Base-by-base conservation (phyloP, 306 rosid genomes). In the Trichosanthes truncata region DNA sequence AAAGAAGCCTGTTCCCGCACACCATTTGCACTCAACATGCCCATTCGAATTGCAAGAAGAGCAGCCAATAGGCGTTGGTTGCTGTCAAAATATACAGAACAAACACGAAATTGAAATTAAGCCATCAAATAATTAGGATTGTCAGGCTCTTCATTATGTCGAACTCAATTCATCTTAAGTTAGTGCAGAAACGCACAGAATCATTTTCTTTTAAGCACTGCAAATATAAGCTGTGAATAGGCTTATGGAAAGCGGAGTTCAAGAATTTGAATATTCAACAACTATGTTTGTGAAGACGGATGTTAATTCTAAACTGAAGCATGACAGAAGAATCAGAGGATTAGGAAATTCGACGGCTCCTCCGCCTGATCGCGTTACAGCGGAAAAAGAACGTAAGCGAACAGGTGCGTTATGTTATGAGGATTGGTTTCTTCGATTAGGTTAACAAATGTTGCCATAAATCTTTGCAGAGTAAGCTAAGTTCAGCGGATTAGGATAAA, bases 1-100 rank as follows among this genome's bases (percentile, higher is more conserved):
- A 66, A 96, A 93, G 80, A 96, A 96, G 48, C 98, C 99, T 3
- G 98, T 96, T 45, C 97, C 98, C 13, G 87, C 83, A 55, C 99
- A 96, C 99, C 99, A 96, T 91, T 88, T 83, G 82, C 97, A 94
- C 72, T 94, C 98, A 15, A 87, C 82, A 82, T 86, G 88, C 59
- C 98, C 97, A 48, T 89, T 89, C 21, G 97, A 88, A 81, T 87
- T 74, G 90, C 98, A 92, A 52, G 98, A 89, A 18, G 97, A 84
- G 82, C 98, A 94, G 80, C 43, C 87, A 60, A 94, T 83, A 60
- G 98, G 98, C 83, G 80, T 89, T 36, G 98, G 98, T 94, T 94
- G 97, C 98, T 94, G 88, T 41, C 85, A 74, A 78, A 23, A 46
- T 71, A 83, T 41, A 57, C 66, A 15, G 62, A 45, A 65, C 62